phyloP scores from a whole-genome alignment of 2,329 filamentous ascomycete genomes.

The Lasiodiplodia sp. region DNA sequence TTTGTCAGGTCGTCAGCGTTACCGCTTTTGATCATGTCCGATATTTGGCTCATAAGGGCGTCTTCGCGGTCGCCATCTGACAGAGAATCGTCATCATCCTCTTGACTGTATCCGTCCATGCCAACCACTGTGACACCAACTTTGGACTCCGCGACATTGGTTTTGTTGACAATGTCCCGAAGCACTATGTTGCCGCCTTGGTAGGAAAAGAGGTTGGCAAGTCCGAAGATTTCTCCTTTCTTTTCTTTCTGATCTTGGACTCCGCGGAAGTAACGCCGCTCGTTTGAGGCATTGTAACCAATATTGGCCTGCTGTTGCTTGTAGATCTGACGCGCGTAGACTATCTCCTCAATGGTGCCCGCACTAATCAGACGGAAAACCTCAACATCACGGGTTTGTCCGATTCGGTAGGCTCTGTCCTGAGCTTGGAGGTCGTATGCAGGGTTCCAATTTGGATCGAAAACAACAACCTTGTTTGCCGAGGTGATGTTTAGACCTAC shows the following conservation, averaged over 20 bases:
- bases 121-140: conserved; percentile 83
- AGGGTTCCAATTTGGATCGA: conserved; percentile 98
- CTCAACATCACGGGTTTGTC: conserved; percentile 90
- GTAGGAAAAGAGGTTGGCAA: conserved; percentile 85
- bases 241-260: conserved; percentile 83
- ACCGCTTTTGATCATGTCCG: conserved; percentile 64
- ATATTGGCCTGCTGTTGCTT: conserved; percentile 99
- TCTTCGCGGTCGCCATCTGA: conserved; percentile 62
- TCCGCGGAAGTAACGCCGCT: conserved; percentile 93
- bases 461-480: conserved; percentile 96
- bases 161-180: conserved; percentile 97
- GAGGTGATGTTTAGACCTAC: conserved; percentile 96
- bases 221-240: conserved; percentile 93
- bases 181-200: conserved; percentile 80
- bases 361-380: conserved; percentile 90
- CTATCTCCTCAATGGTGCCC: conserved; percentile 95
- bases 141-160: conserved; percentile 92
- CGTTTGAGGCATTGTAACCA: conserved; percentile 89
- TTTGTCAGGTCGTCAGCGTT: conserved; percentile 27
- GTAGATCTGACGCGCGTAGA: conserved; percentile 97
- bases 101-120: conserved; percentile 70
- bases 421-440: conserved; percentile 94
- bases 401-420: conserved; percentile 94
- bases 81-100: conserved; percentile 50
- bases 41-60: conserved; percentile 76